phyloP scores from a whole-genome alignment of 225 moss, liverwort and hornwort genomes.

The Climacium dendroides region DNA sequence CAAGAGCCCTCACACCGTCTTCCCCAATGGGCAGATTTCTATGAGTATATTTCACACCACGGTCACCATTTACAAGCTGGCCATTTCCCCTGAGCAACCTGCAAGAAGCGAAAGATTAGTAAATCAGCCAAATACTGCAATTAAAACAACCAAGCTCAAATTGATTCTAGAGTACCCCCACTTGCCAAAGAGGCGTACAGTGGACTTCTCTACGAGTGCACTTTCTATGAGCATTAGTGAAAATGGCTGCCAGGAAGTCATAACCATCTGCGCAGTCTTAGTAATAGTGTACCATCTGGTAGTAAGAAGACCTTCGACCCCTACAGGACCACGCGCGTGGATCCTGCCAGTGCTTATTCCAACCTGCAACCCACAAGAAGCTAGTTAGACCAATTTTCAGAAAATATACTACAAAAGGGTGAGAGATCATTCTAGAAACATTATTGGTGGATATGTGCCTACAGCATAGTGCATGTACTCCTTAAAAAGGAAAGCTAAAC shows the following conservation, averaged over 20 bases:
- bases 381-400: not conserved
- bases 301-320: conserved; percentile 89
- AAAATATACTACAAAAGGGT: not conserved
- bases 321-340: conserved; percentile 93
- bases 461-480: not conserved
- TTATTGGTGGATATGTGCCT: not conserved
- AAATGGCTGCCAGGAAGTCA: not conserved
- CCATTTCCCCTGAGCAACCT: conserved; percentile 84
- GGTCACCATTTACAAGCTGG: conserved; percentile 72
- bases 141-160: not conserved
- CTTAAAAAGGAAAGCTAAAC: not conserved
- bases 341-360: conserved; percentile 92
- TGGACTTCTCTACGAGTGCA: not conserved
- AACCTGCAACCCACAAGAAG: conserved; percentile 36
- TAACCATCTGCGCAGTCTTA: not conserved
- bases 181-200: not conserved
- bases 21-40: conserved; percentile 25
- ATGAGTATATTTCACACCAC: conserved; percentile 75
- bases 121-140: not conserved
- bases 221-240: not conserved
- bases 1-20: not conserved
- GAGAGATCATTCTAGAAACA: not conserved
- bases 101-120: not conserved
- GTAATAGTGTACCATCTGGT: conserved; percentile 54
- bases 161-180: not conserved